These are phyloP conservation scores for Seminavis robusta DNA, from an alignment of 108 stramenopile genomes.

Conservation along the genomic window DNA sequence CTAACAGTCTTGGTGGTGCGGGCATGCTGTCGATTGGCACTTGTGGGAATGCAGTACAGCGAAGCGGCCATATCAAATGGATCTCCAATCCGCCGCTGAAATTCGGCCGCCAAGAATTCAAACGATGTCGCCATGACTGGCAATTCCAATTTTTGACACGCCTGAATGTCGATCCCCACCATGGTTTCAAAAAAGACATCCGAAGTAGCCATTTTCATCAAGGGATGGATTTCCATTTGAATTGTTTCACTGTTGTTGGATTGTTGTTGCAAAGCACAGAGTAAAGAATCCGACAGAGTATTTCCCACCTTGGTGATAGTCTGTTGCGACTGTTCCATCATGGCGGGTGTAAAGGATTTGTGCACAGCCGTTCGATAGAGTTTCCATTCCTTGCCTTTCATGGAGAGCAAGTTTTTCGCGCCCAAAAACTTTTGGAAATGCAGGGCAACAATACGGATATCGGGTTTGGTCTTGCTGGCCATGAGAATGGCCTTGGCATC, in stretches of 20 bases:
- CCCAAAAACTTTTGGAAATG: slow-evolving; percentile 21
- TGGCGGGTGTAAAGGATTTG: slow-evolving; percentile 12
- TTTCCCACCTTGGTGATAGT: not conserved
- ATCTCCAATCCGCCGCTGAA: slow-evolving; percentile 2
- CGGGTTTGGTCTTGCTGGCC: not conserved
- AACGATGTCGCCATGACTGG: slow-evolving; percentile 8
- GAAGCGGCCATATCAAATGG: slow-evolving; percentile 4
- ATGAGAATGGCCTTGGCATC: too few relatives aligned
- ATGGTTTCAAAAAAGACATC: slow-evolving; percentile 24
- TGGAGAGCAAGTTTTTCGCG: not conserved
- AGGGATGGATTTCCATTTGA: slow-evolving; percentile 7
- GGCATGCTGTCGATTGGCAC: slow-evolving; percentile 6
- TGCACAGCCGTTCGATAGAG: slow-evolving; percentile 17
- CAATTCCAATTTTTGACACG: slow-evolving; percentile 12
- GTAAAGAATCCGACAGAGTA: slow-evolving; percentile 2
- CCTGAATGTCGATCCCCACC: slow-evolving; percentile 15
- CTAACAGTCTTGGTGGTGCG: not conserved
- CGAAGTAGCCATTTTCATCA: slow-evolving; percentile 24
- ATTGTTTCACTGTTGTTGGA: too few relatives aligned
- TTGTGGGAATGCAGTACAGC: slow-evolving; percentile 14
- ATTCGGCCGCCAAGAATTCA: slow-evolving; percentile 12
- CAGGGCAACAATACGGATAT: slow-evolving; percentile 1
- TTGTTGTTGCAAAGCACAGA: not conserved
- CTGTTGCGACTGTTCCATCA: not conserved
- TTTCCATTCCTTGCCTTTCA: slow-evolving; percentile 33